phyloP scores from a whole-genome alignment of 164 flowering plant species.

The Vitis rotundifolia region DNA sequence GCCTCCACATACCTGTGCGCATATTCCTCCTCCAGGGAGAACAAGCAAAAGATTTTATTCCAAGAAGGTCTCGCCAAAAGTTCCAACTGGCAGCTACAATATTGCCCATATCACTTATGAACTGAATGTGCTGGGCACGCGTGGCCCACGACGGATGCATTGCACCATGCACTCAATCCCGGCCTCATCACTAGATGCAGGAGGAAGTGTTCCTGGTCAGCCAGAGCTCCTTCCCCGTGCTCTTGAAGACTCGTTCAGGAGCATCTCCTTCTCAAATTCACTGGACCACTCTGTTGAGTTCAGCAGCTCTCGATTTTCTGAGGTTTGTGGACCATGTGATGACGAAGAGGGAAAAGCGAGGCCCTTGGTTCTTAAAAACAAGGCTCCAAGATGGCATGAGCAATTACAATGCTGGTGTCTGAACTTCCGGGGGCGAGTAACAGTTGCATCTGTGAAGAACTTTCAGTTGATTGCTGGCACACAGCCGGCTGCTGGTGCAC shows the following conservation, averaged over 20 bases:
- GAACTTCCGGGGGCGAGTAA: constrained; percentile 42
- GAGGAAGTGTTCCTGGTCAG: constrained; percentile 33
- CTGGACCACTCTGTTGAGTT: constrained; percentile 35
- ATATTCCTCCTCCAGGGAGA: constrained; percentile 25
- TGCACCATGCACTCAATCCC: constrained; percentile 51
- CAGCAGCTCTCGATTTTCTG: constrained; percentile 36
- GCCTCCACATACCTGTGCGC: constrained; percentile 28
- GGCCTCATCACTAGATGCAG: constrained; percentile 29
- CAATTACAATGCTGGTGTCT: constrained; percentile 44
- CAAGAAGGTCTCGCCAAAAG: constrained; percentile 46
- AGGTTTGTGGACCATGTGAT: constrained; percentile 11
- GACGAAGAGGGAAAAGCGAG: constrained; percentile 23
- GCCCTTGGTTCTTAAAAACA: constrained; percentile 37
- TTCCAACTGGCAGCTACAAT: constrained; percentile 44
- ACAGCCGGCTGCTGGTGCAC: constrained; percentile 23
- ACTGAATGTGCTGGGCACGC: constrained; percentile 39
- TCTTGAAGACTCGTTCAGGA: constrained; percentile 44
- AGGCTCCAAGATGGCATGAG: constrained; percentile 49
- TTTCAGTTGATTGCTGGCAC: constrained; percentile 38
- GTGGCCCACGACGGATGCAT: constrained; percentile 48
- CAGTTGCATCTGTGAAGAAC: constrained; percentile 46
- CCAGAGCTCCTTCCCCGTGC: constrained; percentile 37
- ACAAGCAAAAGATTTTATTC: constrained; percentile 40
- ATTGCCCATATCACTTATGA: constrained; percentile 45
- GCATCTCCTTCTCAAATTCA: constrained; percentile 34